Base-by-base conservation (phyloP, 108 stramenopile species). In the Seminavis robusta region DNA sequence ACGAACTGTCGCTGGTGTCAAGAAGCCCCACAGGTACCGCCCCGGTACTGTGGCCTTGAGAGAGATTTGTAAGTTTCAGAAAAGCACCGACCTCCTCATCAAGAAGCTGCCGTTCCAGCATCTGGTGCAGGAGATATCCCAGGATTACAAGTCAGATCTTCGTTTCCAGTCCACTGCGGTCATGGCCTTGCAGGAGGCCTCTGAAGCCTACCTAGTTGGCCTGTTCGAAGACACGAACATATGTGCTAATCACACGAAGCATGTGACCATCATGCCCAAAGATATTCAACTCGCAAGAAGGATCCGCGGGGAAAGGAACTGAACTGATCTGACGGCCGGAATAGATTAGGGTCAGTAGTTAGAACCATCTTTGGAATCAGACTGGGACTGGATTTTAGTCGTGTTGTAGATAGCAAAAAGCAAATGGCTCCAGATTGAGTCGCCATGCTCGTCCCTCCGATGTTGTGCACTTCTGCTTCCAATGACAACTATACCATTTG, bases 231-330 rank as follows among this genome's bases (percentile, higher is more conserved):
- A 96, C 56, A 85, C 89, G 64, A 95, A 95, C 88, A 77, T 95
- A 66, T 94, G 94, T 71, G 95, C 95, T 47, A 94, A 95, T 56
- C 95, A 96, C 79, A 94, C 89, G 57, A 92, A 92, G 72, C 94
- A 94, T 69, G 92, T 96, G 24, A 96, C 95, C 33, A 96, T 96
- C 86, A 94, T 97, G 94, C 88, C 92, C 43, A 95, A 94, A 81
- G 95, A 97, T 65, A 92, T 97, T 46, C 94, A 91, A n/a, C n/a
- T n/a, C n/a, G n/a, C n/a, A n/a, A n/a, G n/a, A n/a, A n/a, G n/a
- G n/a, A n/a, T n/a, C n/a, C n/a, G n/a, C n/a, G n/a, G n/a, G n/a
- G n/a, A n/a, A n/a, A n/a, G n/a, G n/a, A n/a, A n/a, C n/a, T n/a
- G n/a, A n/a, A n/a, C n/a, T n/a, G n/a, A n/a, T n/a, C n/a, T n/a